phyloP scores from a whole-genome alignment of 2,329 filamentous ascomycete genomes.

The Talaromyces sp. region DNA sequence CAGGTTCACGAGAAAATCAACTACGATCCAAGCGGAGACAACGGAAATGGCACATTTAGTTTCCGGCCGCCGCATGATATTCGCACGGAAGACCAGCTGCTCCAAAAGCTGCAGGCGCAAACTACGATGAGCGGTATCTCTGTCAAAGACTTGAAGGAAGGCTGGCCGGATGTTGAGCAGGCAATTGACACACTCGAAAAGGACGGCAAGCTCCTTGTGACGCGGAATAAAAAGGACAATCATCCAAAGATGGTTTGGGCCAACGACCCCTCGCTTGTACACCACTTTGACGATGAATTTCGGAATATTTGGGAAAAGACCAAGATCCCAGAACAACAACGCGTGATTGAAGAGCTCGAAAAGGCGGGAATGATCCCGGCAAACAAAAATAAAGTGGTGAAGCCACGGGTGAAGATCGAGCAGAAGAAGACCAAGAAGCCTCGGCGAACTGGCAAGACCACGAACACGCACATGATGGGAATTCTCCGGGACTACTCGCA shows the following conservation, averaged over 20 bases:
- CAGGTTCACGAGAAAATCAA: conserved; percentile 59
- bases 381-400: conserved; percentile 67
- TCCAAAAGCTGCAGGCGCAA: conserved; percentile 74
- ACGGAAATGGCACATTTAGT: conserved; percentile 68
- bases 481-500: conserved; percentile 69
- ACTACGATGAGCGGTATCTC: conserved; percentile 72
- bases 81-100: conserved; percentile 67
- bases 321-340: conserved; percentile 66
- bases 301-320: conserved; percentile 75
- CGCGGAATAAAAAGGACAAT: conserved; percentile 87
- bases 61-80: conserved; percentile 84
- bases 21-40: conserved; percentile 53
- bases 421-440: conserved; percentile 72
- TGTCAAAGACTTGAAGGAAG: conserved; percentile 91
- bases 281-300: conserved; percentile 76
- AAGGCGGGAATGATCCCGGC: conserved; percentile 77
- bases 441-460: conserved; percentile 70
- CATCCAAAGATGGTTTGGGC: conserved; percentile 81
- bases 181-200: conserved; percentile 71
- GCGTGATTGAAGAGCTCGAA: conserved; percentile 70
- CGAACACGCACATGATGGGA: conserved; percentile 80
- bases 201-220: conserved; percentile 74
- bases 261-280: conserved; percentile 72
- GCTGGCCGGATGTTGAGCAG: conserved; percentile 80
- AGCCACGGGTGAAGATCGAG: conserved; percentile 48